Evolutionary conservation across 1,284 basidiomycete genomes (phyloP).

Genomic region (Xerocomus amazonicus): DNA sequence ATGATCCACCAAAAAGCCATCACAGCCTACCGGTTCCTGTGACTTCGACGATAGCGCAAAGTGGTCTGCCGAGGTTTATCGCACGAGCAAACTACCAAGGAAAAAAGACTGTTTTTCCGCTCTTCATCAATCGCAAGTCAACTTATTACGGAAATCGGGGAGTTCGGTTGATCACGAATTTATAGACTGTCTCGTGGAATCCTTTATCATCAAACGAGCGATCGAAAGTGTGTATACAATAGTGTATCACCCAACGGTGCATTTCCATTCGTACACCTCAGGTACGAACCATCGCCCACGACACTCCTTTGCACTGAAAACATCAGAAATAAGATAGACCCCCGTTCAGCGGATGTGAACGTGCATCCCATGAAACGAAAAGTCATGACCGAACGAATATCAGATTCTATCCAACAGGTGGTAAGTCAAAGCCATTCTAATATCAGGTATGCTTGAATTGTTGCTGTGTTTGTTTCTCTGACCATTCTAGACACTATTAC

Average conservation of each 20-base stretch:
- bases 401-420: conserved; percentile 71
- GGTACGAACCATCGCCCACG: conserved; percentile 41
- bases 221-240: conserved; percentile 85
- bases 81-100: conserved; percentile 87
- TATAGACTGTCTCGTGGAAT: conserved; percentile 91
- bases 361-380: conserved; percentile 98
- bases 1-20: conserved; percentile 23
- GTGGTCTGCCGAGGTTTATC: conserved; percentile 73
- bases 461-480: neutral
- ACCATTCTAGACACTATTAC: conserved; percentile 52
- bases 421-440: conserved; percentile 62
- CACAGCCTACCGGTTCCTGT: conserved; percentile 21
- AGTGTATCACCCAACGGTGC: conserved; percentile 88
- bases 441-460: conserved; percentile 60
- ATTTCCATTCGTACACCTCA: conserved; percentile 90
- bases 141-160: neutral
- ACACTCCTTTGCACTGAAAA: conserved; percentile 4
- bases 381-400: conserved; percentile 84
- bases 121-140: conserved; percentile 95
- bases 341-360: conserved; percentile 91
- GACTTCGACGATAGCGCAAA: conserved; percentile 38
- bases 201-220: conserved; percentile 80
- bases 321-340: conserved; percentile 75
- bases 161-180: neutral
- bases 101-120: conserved; percentile 80